Conservation (phyloP, 2,329 filamentous ascomycete species). For the Acephala macrosclerotiorum region DNA sequence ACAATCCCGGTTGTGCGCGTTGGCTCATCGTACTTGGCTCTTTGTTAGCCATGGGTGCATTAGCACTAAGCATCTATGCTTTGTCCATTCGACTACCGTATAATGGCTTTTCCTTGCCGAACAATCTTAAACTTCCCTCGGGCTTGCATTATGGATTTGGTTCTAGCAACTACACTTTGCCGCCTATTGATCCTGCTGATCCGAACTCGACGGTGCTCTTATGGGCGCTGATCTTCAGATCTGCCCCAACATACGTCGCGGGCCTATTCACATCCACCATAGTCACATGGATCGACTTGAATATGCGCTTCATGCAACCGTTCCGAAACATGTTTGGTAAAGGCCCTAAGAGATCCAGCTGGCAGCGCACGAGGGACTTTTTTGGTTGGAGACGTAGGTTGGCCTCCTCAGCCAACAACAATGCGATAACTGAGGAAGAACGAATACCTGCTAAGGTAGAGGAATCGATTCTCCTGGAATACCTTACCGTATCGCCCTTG, state of each 20-base stretch:
- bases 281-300: slow-evolving; percentile 14
- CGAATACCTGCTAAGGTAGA: slow-evolving; percentile 8
- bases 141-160: slow-evolving; percentile 11
- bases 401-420: neutral
- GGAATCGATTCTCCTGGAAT: slow-evolving; percentile 15
- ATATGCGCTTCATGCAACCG: slow-evolving; percentile 17
- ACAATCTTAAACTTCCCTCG: slow-evolving; percentile 15
- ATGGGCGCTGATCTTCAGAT: slow-evolving; percentile 17
- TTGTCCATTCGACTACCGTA: slow-evolving; percentile 15
- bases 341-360: neutral
- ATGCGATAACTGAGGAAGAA: neutral
- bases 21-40: slow-evolving; percentile 15
- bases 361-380: neutral
- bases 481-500: slow-evolving; percentile 11
- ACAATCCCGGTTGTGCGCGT: slow-evolving; percentile 9
- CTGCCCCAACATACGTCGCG: slow-evolving; percentile 15
- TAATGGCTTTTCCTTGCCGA: slow-evolving; percentile 10
- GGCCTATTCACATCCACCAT: slow-evolving; percentile 16
- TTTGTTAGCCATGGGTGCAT: slow-evolving; percentile 7
- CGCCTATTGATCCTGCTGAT: slow-evolving; percentile 18
- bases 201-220: slow-evolving; percentile 15
- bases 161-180: slow-evolving; percentile 9
- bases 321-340: slow-evolving; percentile 16
- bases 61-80: slow-evolving; percentile 16
- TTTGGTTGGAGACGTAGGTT: neutral